phyloP scores from a whole-genome alignment of 331 rosid species.

The Malus hybrid region DNA sequence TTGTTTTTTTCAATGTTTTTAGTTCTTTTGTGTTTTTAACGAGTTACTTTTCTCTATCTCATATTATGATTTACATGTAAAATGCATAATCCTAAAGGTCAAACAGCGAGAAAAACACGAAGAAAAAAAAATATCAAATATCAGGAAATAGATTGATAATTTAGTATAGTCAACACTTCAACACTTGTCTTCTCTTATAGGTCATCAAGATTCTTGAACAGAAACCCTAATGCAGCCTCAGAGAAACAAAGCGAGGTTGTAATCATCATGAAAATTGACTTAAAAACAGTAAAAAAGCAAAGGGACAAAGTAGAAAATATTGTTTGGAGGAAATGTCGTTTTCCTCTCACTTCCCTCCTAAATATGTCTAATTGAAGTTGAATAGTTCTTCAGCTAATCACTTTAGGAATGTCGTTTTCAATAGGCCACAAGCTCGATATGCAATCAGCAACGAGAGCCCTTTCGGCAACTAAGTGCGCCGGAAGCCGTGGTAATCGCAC shows the following conservation, averaged over 20 bases:
- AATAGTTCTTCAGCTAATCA: neutral
- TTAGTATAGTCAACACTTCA: constrained; percentile 67
- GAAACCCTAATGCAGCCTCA: constrained; percentile 28
- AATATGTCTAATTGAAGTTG: neutral
- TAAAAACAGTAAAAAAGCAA: neutral
- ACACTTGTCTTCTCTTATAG: constrained; percentile 37
- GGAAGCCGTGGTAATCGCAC: constrained; percentile 44
- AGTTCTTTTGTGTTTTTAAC: too few relatives aligned
- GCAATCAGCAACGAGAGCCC: constrained; percentile 59
- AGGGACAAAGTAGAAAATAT: constrained; percentile 3
- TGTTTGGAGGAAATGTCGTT: constrained; percentile 1
- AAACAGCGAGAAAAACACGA: neutral
- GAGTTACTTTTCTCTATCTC: neutral
- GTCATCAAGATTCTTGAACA: constrained; percentile 30
- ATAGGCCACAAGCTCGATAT: constrained; percentile 14
- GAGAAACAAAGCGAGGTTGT: constrained; percentile 68
- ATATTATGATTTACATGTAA: neutral
- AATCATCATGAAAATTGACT: constrained; percentile 13
- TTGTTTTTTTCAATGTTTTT: neutral
- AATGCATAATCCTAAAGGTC: neutral
- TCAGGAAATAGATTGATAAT: constrained; percentile 7
- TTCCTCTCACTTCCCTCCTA: neutral
- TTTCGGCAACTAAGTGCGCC: constrained; percentile 68
- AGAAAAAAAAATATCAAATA: neutral
- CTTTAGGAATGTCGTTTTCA: neutral